These are phyloP conservation scores for Graphiopsis chlorocephala DNA, from an alignment of 2,329 filamentous ascomycete species.

Conservation along the genomic window DNA sequence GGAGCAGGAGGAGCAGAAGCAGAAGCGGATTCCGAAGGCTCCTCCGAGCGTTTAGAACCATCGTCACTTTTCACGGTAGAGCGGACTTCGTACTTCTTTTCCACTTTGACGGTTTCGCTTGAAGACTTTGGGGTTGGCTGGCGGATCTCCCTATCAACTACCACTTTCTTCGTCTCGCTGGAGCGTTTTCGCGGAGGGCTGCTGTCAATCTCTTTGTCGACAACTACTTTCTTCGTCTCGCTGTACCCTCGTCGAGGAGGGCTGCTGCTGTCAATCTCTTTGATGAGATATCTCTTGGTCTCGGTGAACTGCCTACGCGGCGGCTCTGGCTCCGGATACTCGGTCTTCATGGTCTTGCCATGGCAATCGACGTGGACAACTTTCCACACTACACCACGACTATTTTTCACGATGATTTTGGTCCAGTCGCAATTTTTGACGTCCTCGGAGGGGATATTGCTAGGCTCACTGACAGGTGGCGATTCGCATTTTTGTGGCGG, in stretches of 20 bases:
- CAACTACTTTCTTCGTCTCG: neutral
- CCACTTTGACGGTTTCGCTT: neutral
- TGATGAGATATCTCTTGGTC: neutral
- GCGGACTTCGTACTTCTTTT: neutral
- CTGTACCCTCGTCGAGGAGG: neutral
- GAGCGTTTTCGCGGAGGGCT: neutral
- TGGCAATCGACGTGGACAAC: constrained; percentile 8
- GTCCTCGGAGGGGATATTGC: neutral
- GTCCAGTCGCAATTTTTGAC: constrained; percentile 2
- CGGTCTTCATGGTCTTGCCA: constrained; percentile 10
- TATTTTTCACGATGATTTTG: constrained; percentile 5
- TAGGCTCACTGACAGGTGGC: neutral
- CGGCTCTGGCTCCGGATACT: constrained; percentile 3
- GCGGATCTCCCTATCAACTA: neutral
- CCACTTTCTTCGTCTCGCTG: constrained; percentile 1
- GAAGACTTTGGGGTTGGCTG: neutral
- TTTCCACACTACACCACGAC: constrained; percentile 8
- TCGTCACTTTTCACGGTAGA: neutral
- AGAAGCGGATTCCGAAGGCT: neutral
- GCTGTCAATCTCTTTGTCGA: neutral
- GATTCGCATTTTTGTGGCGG: neutral
- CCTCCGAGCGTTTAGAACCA: neutral
- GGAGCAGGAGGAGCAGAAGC: neutral
- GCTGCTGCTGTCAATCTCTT: neutral
- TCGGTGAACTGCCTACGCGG: neutral